These are phyloP conservation scores for Boletus tylopilopsis DNA, from an alignment of 768 basidiomycete genomes.

Conservation along the genomic window DNA sequence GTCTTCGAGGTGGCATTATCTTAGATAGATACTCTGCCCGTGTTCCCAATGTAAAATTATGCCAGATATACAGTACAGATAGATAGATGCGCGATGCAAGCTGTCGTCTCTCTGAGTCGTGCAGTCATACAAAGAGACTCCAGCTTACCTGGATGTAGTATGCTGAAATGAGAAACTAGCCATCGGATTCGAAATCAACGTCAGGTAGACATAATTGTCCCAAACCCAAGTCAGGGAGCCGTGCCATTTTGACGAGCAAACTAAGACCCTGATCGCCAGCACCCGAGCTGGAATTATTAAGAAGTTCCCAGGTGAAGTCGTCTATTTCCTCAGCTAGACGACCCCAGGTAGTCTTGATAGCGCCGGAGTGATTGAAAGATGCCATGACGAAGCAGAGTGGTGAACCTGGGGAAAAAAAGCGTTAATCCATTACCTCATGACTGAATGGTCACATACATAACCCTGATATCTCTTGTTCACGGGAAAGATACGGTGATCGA, in stretches of 20 bases:
- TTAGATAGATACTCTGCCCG: slow-evolving; percentile 10
- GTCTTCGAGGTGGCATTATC: slow-evolving; percentile 3
- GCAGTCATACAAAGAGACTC: not conserved
- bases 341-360: slow-evolving; percentile 69
- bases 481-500: slow-evolving; percentile 39
- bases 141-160: slow-evolving; percentile 5
- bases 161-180: slow-evolving; percentile 3
- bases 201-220: slow-evolving; percentile 49
- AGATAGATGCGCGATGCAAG: slow-evolving; percentile 12
- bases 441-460: slow-evolving; percentile 50
- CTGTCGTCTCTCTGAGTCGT: not conserved
- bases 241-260: slow-evolving; percentile 72
- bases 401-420: slow-evolving; percentile 49
- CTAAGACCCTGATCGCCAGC: slow-evolving; percentile 43
- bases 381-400: slow-evolving; percentile 75
- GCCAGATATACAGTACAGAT: slow-evolving; percentile 13
- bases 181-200: slow-evolving; percentile 23
- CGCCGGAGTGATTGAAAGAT: slow-evolving; percentile 57
- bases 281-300: slow-evolving; percentile 43
- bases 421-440: slow-evolving; percentile 1
- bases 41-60: slow-evolving; percentile 16
- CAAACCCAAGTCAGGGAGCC: slow-evolving; percentile 69
- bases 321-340: slow-evolving; percentile 64
- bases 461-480: slow-evolving; percentile 73
- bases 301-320: slow-evolving; percentile 57